These are phyloP conservation scores for Quillaja saponaria DNA, from an alignment of 306 rosid genomes.

Conservation along the genomic window DNA sequence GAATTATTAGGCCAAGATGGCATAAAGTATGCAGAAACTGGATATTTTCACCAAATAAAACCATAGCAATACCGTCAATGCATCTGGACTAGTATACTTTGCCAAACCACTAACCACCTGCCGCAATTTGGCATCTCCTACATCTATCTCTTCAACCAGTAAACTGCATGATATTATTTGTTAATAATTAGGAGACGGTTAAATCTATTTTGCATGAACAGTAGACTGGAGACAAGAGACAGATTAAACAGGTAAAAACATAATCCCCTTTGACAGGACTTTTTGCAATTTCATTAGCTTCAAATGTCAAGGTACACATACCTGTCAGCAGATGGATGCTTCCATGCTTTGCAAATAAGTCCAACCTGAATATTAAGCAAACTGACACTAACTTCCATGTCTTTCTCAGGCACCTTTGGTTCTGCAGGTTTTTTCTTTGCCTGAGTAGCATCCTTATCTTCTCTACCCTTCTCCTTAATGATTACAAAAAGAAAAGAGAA, in stretches of 20 bases:
- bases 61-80: slow-evolving; percentile 79
- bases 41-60: too few species aligned
- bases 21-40: too few species aligned
- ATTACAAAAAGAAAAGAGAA: slow-evolving; percentile 29
- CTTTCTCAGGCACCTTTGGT: slow-evolving; percentile 56
- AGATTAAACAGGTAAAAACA: too few species aligned
- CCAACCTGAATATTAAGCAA: slow-evolving; percentile 92
- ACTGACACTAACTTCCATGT: slow-evolving; percentile 82
- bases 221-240: too few species aligned
- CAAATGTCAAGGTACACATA: too few species aligned
- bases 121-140: slow-evolving; percentile 78
- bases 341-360: slow-evolving; percentile 84
- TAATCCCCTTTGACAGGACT: too few species aligned
- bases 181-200: too few species aligned
- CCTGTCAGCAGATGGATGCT: slow-evolving; percentile 99
- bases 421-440: slow-evolving; percentile 61
- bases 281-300: too few species aligned
- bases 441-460: slow-evolving; percentile 47
- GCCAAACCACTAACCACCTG: slow-evolving; percentile 99
- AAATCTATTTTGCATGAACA: too few species aligned
- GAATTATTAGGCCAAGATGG: too few species aligned
- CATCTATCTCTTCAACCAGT: slow-evolving; percentile 94
- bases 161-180: slow-evolving; percentile 58
- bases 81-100: slow-evolving; percentile 76
- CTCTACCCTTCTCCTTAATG: slow-evolving; percentile 50